A percentile compares a stretch with the other conserved stretches of the same genome.
Evolutionary conservation across 495 filamentous ascomycete species (phyloP).

Genomic region (Neurospora tetraspora): DNA sequence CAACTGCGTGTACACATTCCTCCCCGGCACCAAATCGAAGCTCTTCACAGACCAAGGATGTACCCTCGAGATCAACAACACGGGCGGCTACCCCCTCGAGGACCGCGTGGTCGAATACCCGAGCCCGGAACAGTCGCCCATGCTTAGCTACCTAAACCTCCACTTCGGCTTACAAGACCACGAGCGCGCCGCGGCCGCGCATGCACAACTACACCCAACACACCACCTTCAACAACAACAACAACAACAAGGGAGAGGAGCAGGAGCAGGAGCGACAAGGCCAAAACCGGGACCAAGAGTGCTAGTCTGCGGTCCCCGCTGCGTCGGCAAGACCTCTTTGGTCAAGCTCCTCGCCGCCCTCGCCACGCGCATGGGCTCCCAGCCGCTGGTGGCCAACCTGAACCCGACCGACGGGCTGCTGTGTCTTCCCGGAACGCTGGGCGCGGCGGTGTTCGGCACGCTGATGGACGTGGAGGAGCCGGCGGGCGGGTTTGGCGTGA

Average conservation of each 20-base stretch:
- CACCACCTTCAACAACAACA: neutral
- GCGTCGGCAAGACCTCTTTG: conserved; percentile 78
- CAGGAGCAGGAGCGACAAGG: neutral
- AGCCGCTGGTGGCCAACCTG: conserved; percentile 76
- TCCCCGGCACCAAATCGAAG: conserved; percentile 73
- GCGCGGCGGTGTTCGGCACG: conserved; percentile 69
- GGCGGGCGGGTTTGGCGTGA: conserved; percentile 82
- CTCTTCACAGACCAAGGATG: conserved; percentile 91
- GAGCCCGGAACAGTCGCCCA: conserved; percentile 80
- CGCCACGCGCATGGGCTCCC: conserved; percentile 62
- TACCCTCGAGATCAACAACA: conserved; percentile 54
- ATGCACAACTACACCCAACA: neutral
- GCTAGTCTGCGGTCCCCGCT: conserved; percentile 70
- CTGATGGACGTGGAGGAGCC: conserved; percentile 62
- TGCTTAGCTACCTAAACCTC: conserved; percentile 72
- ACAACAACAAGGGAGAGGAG: neutral
- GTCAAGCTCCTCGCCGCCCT: conserved; percentile 74
- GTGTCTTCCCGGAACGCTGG: conserved; percentile 73
- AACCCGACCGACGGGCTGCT: conserved; percentile 82
- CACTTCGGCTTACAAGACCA: conserved; percentile 71
- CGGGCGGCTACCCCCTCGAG: conserved; percentile 30
- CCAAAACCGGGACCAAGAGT: conserved; percentile 60
- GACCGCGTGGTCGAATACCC: conserved; percentile 41
- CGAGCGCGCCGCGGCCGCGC: conserved; percentile 42
- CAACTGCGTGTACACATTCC: conserved; percentile 72